These are phyloP conservation scores for Prunus kanzakura DNA, from an alignment of 306 rosid species.

Conservation along the genomic window DNA sequence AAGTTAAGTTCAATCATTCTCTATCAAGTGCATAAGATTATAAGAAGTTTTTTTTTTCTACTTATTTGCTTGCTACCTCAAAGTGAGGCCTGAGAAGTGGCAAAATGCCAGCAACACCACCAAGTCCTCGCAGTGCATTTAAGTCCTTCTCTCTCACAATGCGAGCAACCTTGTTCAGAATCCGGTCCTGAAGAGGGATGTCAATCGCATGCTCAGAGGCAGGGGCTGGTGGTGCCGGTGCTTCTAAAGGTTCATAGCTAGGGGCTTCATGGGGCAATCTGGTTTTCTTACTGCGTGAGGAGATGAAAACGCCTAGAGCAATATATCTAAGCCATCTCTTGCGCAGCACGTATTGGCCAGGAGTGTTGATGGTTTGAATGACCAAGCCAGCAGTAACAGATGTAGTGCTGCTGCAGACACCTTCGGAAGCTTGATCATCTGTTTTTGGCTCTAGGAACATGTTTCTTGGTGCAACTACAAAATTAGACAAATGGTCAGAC, in stretches of 20 bases:
- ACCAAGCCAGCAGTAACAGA: not conserved
- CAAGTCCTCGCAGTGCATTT: constrained; percentile 12
- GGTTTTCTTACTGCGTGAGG: not conserved
- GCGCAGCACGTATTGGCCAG: not conserved
- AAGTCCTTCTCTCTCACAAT: constrained; percentile 42
- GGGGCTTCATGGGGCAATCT: not conserved
- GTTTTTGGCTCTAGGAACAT: not conserved
- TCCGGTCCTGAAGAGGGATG: not conserved
- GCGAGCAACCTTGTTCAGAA: constrained; percentile 9
- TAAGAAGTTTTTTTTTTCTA: not conserved
- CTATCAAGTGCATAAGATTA: not conserved
- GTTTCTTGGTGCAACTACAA: not conserved
- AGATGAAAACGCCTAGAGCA: not conserved
- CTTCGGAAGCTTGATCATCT: not conserved
- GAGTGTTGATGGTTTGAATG: not conserved
- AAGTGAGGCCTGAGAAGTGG: constrained; percentile 13
- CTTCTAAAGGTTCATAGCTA: not conserved
- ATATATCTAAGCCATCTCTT: not conserved
- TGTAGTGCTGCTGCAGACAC: not conserved
- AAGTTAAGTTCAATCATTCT: not conserved
- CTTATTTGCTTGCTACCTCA: constrained; percentile 28
- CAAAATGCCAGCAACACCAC: constrained; percentile 33
- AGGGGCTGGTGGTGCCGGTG: not conserved
- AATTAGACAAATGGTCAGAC: not conserved
- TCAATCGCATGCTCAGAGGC: constrained; percentile 28